Percentiles rank a stretch among this genome's conserved stretches.
Conservation (phyloP, 2,329 filamentous ascomycete genomes). For the Setomelanomma holmii region DNA sequence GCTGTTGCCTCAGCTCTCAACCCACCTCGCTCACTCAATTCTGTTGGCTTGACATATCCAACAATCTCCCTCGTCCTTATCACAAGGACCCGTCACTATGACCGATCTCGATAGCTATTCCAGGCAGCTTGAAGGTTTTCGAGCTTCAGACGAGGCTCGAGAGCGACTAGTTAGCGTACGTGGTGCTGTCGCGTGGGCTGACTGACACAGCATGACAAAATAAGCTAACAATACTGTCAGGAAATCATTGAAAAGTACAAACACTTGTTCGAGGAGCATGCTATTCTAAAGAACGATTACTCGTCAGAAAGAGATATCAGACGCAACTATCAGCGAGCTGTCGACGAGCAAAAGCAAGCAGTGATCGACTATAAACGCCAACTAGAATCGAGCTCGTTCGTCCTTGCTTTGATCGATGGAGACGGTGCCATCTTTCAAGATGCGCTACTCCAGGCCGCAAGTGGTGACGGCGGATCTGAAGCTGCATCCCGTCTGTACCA, state of each 20-base stretch:
- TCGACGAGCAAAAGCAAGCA: constrained; percentile 26
- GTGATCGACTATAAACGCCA: constrained; percentile 31
- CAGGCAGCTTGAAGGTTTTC: constrained; percentile 42
- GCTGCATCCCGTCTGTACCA: constrained; percentile 53
- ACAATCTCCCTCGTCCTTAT: background rate
- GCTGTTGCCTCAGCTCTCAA: constrained; percentile 16
- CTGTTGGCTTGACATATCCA: too few species aligned
- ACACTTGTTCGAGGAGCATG: constrained; percentile 30
- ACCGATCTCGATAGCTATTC: constrained; percentile 30
- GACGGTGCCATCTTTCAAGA: constrained; percentile 59
- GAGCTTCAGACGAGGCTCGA: constrained; percentile 45
- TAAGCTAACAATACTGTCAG: constrained; percentile 34
- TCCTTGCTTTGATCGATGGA: constrained; percentile 57
- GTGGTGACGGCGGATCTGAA: constrained; percentile 54
- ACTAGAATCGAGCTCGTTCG: constrained; percentile 51
- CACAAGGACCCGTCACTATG: constrained; percentile 9
- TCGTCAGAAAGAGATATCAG: constrained; percentile 40
- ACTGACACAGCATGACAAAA: background rate
- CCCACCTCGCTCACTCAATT: background rate
- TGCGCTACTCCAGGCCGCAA: constrained; percentile 49
- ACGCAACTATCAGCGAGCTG: constrained; percentile 38
- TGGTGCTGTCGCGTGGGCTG: constrained; percentile 9
- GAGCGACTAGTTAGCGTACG: constrained; percentile 43
- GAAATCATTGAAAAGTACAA: constrained; percentile 40
- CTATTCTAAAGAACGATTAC: constrained; percentile 40